phyloP scores from a whole-genome alignment of 139 green algal species.

The Marvania coccoides region DNA sequence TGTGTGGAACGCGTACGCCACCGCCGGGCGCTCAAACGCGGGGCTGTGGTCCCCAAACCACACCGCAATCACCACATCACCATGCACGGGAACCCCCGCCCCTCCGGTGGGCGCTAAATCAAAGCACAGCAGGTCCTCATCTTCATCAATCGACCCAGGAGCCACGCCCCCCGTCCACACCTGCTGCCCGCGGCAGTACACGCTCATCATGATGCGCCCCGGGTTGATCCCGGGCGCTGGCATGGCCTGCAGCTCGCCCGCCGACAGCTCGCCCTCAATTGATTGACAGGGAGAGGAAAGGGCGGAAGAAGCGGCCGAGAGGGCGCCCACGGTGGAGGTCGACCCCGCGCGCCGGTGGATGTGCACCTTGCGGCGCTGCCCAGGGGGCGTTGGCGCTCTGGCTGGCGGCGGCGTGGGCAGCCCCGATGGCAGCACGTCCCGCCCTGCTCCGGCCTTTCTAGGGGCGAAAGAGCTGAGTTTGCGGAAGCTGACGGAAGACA shows the following conservation, averaged over 20 bases:
- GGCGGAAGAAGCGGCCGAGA: neutral
- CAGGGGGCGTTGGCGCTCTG: too few relatives aligned
- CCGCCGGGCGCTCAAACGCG: slow-evolving; percentile 20
- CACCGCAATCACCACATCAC: slow-evolving; percentile 33
- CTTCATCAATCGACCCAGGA: neutral
- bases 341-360: neutral
- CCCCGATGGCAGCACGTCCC: too few relatives aligned
- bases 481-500: neutral
- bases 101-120: slow-evolving; percentile 16
- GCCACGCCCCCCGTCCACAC: slow-evolving; percentile 16
- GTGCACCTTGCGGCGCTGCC: neutral
- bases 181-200: slow-evolving; percentile 24
- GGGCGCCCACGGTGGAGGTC: neutral
- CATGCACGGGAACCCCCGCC: slow-evolving; percentile 12
- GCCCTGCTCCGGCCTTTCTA: too few relatives aligned
- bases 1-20: slow-evolving; percentile 42
- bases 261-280: neutral
- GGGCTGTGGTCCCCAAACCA: slow-evolving; percentile 34
- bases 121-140: neutral
- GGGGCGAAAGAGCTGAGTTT: slow-evolving; percentile 11
- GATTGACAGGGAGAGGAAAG: neutral
- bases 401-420: neutral
- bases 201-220: slow-evolving; percentile 8
- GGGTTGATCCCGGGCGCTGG: neutral
- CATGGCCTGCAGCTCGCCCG: neutral